Conservation (phyloP, 108 stramenopile genomes). For the Conticribra weissflogii region DNA sequence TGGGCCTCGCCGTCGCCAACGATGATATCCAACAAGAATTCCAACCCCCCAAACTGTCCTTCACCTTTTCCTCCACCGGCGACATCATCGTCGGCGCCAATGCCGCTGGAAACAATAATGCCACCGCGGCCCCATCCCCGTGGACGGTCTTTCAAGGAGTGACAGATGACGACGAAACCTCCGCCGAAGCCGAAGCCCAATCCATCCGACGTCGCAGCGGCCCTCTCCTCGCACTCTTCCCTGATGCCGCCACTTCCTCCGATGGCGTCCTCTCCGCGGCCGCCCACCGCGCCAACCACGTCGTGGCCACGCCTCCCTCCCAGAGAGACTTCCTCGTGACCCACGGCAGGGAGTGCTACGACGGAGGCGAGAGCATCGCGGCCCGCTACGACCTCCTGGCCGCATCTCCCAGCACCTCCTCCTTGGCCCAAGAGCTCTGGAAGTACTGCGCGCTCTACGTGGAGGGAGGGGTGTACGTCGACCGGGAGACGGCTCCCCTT, state of each 20-base stretch:
- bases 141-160: slow-evolving; percentile 24
- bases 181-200: slow-evolving; percentile 11
- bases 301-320: slow-evolving; percentile 9
- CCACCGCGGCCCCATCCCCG: neutral
- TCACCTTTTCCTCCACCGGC: slow-evolving; percentile 10
- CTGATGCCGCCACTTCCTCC: neutral
- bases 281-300: slow-evolving; percentile 10
- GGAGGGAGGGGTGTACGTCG: slow-evolving; percentile 63
- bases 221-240: too few relatives aligned
- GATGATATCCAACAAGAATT: slow-evolving; percentile 25
- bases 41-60: slow-evolving; percentile 38
- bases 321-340: slow-evolving; percentile 23
- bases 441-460: slow-evolving; percentile 73
- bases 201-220: too few relatives aligned
- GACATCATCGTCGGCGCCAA: slow-evolving; percentile 1
- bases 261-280: neutral
- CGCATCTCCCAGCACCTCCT: slow-evolving; percentile 6
- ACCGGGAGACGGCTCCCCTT: slow-evolving; percentile 55
- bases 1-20: neutral
- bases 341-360: slow-evolving; percentile 9
- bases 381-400: slow-evolving; percentile 21
- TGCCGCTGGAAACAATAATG: neutral
- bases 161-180: slow-evolving; percentile 10
- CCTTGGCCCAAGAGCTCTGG: slow-evolving; percentile 70
- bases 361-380: neutral